phyloP scores from a whole-genome alignment of 148 eudicot genomes.

The Euryodendron excelsum region DNA sequence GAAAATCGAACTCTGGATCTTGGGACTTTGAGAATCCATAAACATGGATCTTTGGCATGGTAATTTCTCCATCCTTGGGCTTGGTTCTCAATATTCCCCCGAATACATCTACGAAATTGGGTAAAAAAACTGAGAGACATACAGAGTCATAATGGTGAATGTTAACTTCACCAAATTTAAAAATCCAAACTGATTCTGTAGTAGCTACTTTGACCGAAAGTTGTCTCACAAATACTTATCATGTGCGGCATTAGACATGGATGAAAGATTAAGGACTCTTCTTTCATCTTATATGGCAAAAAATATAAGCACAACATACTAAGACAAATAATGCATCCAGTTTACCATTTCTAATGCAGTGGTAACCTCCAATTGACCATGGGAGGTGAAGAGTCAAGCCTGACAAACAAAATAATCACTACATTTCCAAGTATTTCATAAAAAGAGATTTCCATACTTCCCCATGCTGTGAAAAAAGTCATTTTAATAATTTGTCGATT shows the following conservation, averaged over 20 bases:
- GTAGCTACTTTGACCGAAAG: background rate
- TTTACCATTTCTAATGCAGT: no score
- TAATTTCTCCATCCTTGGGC: slow-evolving; percentile 28
- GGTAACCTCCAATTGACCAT: no score
- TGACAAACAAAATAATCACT: no score
- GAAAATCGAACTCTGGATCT: slow-evolving; percentile 92
- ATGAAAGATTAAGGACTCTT: background rate
- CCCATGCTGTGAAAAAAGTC: no score
- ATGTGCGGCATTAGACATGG: background rate
- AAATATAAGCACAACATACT: no score
- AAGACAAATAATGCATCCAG: no score
- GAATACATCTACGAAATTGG: slow-evolving; percentile 53
- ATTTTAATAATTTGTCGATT: no score
- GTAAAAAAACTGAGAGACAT: slow-evolving; percentile 9
- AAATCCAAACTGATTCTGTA: background rate
- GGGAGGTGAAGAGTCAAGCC: no score
- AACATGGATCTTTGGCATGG: slow-evolving; percentile 71
- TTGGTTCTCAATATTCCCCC: slow-evolving; percentile 57
- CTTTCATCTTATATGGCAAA: no score
- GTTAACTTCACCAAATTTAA: background rate
- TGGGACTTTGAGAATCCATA: slow-evolving; percentile 90
- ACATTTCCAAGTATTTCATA: no score
- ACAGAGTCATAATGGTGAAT: background rate
- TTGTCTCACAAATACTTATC: background rate
- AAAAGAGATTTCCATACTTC: no score